Percentiles rank a stretch among this genome's conserved stretches.
Conservation (phyloP, 2,329 filamentous ascomycete genomes). For the Sclerotinia spermophila region DNA sequence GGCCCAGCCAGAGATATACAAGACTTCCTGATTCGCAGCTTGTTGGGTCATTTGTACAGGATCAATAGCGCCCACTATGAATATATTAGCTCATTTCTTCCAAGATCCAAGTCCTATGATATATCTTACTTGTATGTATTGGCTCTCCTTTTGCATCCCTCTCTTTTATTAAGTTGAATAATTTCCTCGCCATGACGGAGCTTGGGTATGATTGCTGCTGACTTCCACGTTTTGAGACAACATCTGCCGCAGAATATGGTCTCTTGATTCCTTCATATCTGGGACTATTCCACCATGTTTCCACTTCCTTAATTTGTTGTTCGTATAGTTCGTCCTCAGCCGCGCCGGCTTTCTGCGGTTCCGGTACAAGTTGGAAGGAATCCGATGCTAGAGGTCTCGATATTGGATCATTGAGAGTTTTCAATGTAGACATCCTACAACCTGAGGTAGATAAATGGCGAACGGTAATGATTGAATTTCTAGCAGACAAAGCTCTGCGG, state of each 20-base stretch:
- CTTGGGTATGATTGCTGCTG: conserved; percentile 86
- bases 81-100: conserved; percentile 21
- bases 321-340: conserved; percentile 85
- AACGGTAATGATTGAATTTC: conserved; percentile 22
- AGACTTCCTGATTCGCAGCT: conserved; percentile 88
- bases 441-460: conserved; percentile 29
- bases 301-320: conserved; percentile 77
- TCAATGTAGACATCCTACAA: conserved; percentile 30
- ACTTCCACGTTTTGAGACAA: conserved; percentile 88
- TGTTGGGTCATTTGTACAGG: conserved; percentile 99
- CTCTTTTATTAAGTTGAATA: conserved; percentile 85
- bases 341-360: conserved; percentile 69
- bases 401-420: conserved; percentile 32
- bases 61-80: conserved; percentile 88
- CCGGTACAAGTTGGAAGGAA: conserved; percentile 80
- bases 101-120: neutral
- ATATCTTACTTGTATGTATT: conserved; percentile 78
- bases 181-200: conserved; percentile 89
- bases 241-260: conserved; percentile 84
- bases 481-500: conserved; percentile 27
- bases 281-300: conserved; percentile 84
- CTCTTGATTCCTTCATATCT: conserved; percentile 87
- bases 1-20: conserved; percentile 97
- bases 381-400: conserved; percentile 50
- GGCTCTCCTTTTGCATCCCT: conserved; percentile 75